Conservation (phyloP, 169 alveolate species). For the Pseudocohnilembus persalinus region DNA sequence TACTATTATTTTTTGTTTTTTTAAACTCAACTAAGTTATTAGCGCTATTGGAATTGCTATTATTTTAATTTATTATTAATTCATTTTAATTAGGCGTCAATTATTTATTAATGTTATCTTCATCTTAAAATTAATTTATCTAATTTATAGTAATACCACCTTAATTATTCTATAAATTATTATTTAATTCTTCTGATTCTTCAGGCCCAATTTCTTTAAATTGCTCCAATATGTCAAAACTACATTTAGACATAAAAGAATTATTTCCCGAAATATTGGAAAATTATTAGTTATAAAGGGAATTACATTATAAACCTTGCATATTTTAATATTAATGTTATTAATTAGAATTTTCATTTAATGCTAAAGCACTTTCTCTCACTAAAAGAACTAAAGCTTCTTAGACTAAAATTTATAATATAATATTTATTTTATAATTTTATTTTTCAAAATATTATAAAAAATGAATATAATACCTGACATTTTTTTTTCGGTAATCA, state of each 20-base stretch:
- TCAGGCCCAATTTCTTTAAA: neutral
- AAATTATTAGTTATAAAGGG: too few relatives aligned
- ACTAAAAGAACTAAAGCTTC: neutral
- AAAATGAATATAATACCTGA: neutral
- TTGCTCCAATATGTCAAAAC: neutral
- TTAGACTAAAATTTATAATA: neutral
- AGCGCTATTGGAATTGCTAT: neutral
- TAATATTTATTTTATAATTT: too few relatives aligned
- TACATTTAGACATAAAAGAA: neutral
- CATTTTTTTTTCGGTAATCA: neutral
- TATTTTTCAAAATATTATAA: neutral
- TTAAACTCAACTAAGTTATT: neutral
- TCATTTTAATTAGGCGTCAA: too few relatives aligned
- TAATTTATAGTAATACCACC: neutral
- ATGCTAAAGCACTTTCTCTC: neutral
- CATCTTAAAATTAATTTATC: too few relatives aligned
- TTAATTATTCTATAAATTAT: too few relatives aligned
- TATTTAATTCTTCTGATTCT: neutral
- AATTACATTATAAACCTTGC: neutral
- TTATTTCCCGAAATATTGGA: neutral
- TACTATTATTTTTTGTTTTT: too few relatives aligned
- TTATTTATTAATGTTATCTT: too few relatives aligned
- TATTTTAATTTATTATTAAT: too few relatives aligned
- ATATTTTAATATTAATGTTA: too few relatives aligned
- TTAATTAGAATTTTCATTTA: neutral